Conservation (phyloP, 2,329 filamentous ascomycete genomes). For the Myrmaecium sp. region DNA sequence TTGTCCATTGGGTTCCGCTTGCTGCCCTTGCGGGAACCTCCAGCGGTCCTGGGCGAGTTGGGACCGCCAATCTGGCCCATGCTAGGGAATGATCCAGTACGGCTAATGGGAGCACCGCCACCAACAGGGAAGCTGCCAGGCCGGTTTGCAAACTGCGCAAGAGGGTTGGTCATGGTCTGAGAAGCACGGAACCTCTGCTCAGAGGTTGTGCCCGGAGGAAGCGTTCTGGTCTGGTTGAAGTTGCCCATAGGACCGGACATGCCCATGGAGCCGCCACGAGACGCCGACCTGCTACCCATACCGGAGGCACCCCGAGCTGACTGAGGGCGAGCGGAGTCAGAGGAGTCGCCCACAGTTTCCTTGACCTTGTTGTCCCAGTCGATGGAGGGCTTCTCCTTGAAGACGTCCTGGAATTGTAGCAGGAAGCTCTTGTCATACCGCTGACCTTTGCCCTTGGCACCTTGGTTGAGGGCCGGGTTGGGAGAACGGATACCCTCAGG, state of each 20-base stretch:
- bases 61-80: constrained; percentile 43
- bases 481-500: constrained; percentile 72
- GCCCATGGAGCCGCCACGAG: constrained; percentile 15
- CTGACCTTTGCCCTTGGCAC: constrained; percentile 66
- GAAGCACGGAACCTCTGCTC: constrained; percentile 46
- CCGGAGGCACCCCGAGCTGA: constrained; percentile 38
- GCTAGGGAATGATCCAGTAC: constrained; percentile 42
- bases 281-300: constrained; percentile 32
- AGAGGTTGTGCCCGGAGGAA: constrained; percentile 64
- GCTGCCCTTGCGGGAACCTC: constrained; percentile 46
- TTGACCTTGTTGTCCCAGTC: constrained; percentile 86
- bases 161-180: constrained; percentile 27
- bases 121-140: constrained; percentile 46
- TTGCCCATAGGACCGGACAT: constrained; percentile 43
- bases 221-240: constrained; percentile 40
- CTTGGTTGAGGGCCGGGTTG: constrained; percentile 79
- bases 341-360: constrained; percentile 67
- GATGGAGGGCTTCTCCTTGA: constrained; percentile 87
- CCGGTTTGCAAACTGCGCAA: constrained; percentile 42
- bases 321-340: constrained; percentile 46
- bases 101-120: constrained; percentile 44
- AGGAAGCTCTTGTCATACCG: constrained; percentile 94
- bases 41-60: constrained; percentile 54
- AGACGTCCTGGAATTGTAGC: constrained; percentile 88
- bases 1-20: constrained; percentile 36